Percentiles rank a stretch among this genome's conserved stretches.
These are phyloP conservation scores for Pyrus communis DNA, from an alignment of 306 rosid genomes.

Conservation along the genomic window DNA sequence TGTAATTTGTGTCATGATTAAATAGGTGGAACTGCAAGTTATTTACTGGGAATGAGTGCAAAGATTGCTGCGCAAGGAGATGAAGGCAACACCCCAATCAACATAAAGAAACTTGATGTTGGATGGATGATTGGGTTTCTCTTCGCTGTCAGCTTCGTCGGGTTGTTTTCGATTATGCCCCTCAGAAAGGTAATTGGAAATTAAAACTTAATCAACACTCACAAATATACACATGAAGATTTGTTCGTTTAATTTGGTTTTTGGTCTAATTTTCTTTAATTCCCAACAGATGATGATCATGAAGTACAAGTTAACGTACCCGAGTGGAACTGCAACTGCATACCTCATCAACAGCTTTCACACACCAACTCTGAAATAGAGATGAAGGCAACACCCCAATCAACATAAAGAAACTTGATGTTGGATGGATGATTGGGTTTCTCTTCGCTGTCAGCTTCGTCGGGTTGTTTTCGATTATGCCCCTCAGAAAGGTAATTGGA, in stretches of 20 bases:
- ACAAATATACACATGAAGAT: neutral
- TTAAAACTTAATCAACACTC: neutral
- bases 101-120: slow-evolving; percentile 40
- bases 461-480: slow-evolving; percentile 67
- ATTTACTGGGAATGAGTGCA: slow-evolving; percentile 66
- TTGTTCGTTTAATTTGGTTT: neutral
- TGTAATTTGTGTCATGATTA: neutral
- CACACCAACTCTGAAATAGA: too few relatives aligned
- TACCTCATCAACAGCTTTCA: slow-evolving; percentile 65
- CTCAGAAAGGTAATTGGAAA: slow-evolving; percentile 49
- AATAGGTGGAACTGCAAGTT: slow-evolving; percentile 73
- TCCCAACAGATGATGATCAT: slow-evolving; percentile 50
- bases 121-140: slow-evolving; percentile 77
- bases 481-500: slow-evolving; percentile 54
- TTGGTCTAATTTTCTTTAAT: neutral
- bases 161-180: slow-evolving; percentile 68
- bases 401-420: slow-evolving; percentile 42
- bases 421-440: slow-evolving; percentile 72
- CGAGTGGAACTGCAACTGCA: slow-evolving; percentile 91
- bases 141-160: slow-evolving; percentile 63
- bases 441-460: slow-evolving; percentile 66
- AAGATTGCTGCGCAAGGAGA: slow-evolving; percentile 47
- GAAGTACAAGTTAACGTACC: slow-evolving; percentile 65
- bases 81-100: slow-evolving; percentile 41
- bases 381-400: slow-evolving; percentile 40